Base-by-base conservation (phyloP, 805 yeast species). In the Blastobotrys peoriensis region DNA sequence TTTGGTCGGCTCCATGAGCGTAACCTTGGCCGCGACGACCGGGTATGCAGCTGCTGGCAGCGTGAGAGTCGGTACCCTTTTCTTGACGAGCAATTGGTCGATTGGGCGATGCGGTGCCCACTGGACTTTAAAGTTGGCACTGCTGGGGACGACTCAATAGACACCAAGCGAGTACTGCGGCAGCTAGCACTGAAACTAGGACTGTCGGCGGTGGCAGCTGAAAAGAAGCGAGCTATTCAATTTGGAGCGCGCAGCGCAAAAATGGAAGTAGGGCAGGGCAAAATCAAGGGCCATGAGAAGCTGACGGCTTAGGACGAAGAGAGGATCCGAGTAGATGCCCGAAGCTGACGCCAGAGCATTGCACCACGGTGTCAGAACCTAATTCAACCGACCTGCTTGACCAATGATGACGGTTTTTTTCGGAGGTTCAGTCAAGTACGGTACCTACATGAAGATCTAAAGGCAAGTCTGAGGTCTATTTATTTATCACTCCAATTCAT, bases 161-260 rank as follows among this genome's bases (percentile, higher is more conserved):
- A 49, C 33, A 51, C 74, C 46, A 88, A 88, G 59, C 66, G 63
- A 49, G 62, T 83, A 1, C 64, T 93, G 35, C 64, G 98, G 40
- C 62, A 67, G 40, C 57, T 85, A 5, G 96, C 97, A 0, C 52
- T 51, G 0, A 60, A 55, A 0, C 38, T 56, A 2, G 74, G 73
- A 0, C 59, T 86, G 27, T 59, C 51, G 0, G 73, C 71, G 60
- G 93, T 88, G 0, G 66, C 78, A 15, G 67, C 70, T 18, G 98
- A 93, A 58, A 78, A 83, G 1, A 93, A 93, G 59, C 70, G 99
- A 38, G 99, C 99, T 0, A 88, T 93, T 48, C 98, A 93, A 59
- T 93, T 93, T 63, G 99, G 99, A 0, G 86, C 98, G 0, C 81
- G 84, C 51, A 83, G 95, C 59, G 98, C 99, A 1, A 94, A 91